Conservation (phyloP, 2,329 filamentous ascomycete genomes). For the Arthroderma uncinatum region DNA sequence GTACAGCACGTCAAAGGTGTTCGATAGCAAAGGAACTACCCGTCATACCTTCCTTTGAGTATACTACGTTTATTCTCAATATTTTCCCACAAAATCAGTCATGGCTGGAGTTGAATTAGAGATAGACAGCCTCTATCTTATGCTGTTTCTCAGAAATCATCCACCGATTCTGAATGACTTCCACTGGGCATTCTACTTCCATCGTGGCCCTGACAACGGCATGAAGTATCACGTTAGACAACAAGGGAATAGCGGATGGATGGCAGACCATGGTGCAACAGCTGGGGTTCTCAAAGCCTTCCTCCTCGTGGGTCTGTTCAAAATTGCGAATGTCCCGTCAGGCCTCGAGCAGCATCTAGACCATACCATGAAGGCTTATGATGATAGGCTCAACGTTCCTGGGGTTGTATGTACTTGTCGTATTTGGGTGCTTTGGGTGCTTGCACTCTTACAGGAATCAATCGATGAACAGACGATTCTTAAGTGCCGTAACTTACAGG, state of each 20-base stretch:
- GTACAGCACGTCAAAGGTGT: no score
- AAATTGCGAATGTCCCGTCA: slow-evolving; percentile 16
- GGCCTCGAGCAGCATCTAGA: slow-evolving; percentile 12
- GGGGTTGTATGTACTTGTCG: slow-evolving; percentile 18
- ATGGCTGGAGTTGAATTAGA: neutral
- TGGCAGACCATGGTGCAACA: slow-evolving; percentile 15
- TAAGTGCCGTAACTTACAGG: slow-evolving; percentile 7
- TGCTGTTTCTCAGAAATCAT: neutral
- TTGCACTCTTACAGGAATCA: slow-evolving; percentile 12
- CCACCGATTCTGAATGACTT: neutral
- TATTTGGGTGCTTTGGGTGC: slow-evolving; percentile 11
- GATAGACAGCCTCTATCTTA: neutral
- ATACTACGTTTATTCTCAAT: no score
- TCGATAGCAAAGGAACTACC: neutral
- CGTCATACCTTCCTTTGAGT: neutral
- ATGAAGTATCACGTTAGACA: slow-evolving; percentile 21
- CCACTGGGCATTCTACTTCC: slow-evolving; percentile 1
- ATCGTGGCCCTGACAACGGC: slow-evolving; percentile 11
- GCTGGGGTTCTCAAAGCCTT: slow-evolving; percentile 16
- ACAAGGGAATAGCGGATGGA: slow-evolving; percentile 14
- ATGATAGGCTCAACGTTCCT: slow-evolving; percentile 15
- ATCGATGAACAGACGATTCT: slow-evolving; percentile 1
- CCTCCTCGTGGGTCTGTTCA: slow-evolving; percentile 19
- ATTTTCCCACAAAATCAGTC: neutral
- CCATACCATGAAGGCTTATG: slow-evolving; percentile 15